These are phyloP conservation scores for Saussurea involucrata DNA, from an alignment of 129 eudicot species.

Conservation along the genomic window DNA sequence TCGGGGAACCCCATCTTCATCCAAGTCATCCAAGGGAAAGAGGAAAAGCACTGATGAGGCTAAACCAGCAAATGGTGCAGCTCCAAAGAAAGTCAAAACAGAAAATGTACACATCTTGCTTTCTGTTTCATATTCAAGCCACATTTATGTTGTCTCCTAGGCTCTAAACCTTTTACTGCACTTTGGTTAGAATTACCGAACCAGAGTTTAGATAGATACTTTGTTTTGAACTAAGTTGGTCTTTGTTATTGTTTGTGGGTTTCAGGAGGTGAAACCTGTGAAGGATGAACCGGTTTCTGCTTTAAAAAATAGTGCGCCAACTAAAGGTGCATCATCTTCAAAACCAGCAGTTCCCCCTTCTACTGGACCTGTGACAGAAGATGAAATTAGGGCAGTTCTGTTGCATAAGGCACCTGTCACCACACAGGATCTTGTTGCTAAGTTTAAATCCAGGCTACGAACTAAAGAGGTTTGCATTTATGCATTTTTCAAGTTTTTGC, in stretches of 20 bases:
- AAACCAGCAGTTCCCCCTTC: constrained; percentile 40
- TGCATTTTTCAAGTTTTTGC: background rate
- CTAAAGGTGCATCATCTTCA: constrained; percentile 42
- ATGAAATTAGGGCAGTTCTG: constrained; percentile 80
- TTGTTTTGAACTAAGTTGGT: background rate
- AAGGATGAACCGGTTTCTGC: constrained; percentile 51
- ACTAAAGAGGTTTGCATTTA: constrained; percentile 54
- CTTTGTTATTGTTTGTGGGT: background rate
- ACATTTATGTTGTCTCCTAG: background rate
- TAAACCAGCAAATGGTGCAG: constrained; percentile 46
- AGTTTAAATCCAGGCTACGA: constrained; percentile 72
- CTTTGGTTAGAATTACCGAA: background rate
- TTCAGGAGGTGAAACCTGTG: constrained; percentile 66
- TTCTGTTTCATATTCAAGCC: background rate
- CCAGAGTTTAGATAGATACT: background rate
- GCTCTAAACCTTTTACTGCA: background rate
- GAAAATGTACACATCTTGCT: constrained; percentile 46
- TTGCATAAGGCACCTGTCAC: constrained; percentile 71
- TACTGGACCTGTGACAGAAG: constrained; percentile 81
- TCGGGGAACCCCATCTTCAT: constrained; percentile 60
- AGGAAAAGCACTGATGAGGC: constrained; percentile 63
- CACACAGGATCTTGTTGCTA: constrained; percentile 85
- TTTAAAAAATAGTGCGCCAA: constrained; percentile 32
- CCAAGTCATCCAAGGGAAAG: constrained; percentile 79
- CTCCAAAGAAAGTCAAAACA: constrained; percentile 77